phyloP scores from a whole-genome alignment of 345 rosid genomes.

The Pugionium cornutum region DNA sequence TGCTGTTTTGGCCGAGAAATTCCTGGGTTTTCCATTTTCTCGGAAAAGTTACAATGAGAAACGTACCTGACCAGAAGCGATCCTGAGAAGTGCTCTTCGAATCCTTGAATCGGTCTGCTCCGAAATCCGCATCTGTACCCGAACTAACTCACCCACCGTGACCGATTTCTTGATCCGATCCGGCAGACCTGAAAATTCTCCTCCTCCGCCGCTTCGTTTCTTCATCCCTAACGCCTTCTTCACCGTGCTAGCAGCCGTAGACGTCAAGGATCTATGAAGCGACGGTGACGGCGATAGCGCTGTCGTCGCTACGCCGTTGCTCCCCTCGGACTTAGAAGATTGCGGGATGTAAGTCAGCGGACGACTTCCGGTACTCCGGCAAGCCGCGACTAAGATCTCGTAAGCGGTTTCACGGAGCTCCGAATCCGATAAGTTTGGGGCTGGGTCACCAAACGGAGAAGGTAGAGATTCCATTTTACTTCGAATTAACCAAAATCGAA shows the following conservation, averaged over 20 bases:
- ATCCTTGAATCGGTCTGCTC: slow-evolving; percentile 88
- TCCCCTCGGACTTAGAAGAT: slow-evolving; percentile 46
- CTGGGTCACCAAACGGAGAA: slow-evolving; percentile 60
- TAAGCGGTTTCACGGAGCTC: slow-evolving; percentile 91
- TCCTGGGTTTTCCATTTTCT: not conserved
- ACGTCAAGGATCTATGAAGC: slow-evolving; percentile 79
- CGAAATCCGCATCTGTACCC: slow-evolving; percentile 76
- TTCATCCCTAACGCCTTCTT: slow-evolving; percentile 93
- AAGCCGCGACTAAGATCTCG: slow-evolving; percentile 81
- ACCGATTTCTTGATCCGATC: slow-evolving; percentile 53
- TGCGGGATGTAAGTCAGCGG: slow-evolving; percentile 69
- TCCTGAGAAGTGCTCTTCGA: slow-evolving; percentile 76
- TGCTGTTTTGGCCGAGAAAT: not conserved
- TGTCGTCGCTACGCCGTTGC: slow-evolving; percentile 19
- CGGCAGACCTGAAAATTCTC: slow-evolving; percentile 40
- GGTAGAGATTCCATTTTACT: slow-evolving; percentile 42
- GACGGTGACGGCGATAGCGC: slow-evolving; percentile 40
- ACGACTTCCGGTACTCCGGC: slow-evolving; percentile 70
- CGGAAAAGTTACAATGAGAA: slow-evolving; percentile 2
- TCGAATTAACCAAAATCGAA: not conserved
- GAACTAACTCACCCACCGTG: slow-evolving; percentile 80
- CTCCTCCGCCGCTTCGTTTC: slow-evolving; percentile 42
- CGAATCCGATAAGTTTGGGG: slow-evolving; percentile 53
- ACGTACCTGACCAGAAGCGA: slow-evolving; percentile 84
- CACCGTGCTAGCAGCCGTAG: slow-evolving; percentile 84